phyloP scores from a whole-genome alignment of 352 stramenopile species.

The Phytophthora nicotianae region DNA sequence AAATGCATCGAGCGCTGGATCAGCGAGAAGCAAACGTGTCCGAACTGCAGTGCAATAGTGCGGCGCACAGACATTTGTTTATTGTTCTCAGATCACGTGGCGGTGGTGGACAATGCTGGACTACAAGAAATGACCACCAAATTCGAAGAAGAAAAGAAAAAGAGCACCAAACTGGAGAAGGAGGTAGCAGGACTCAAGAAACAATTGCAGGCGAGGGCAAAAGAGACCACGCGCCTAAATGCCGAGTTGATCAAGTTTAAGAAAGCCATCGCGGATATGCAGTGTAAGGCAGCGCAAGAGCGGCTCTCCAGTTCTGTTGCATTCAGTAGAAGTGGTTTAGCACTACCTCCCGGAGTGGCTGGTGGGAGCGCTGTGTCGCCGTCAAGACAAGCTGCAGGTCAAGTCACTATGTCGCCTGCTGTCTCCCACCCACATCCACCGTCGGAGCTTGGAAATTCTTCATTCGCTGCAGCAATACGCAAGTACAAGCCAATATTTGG shows the following conservation, averaged over 20 bases:
- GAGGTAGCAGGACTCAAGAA: slow-evolving; percentile 49
- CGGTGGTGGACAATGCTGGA: slow-evolving; percentile 76
- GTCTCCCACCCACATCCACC: slow-evolving; percentile 1
- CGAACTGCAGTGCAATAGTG: slow-evolving; percentile 65
- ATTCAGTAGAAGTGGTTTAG: background rate
- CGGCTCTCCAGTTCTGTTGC: background rate
- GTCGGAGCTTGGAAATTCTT: background rate
- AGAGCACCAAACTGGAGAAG: slow-evolving; percentile 50
- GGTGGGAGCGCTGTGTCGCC: background rate
- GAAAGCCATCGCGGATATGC: slow-evolving; percentile 30
- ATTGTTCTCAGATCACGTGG: slow-evolving; percentile 74
- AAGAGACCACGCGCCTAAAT: slow-evolving; percentile 28
- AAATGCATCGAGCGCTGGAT: slow-evolving; percentile 82
- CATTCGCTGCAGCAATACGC: slow-evolving; percentile 18
- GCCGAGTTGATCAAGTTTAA: slow-evolving; percentile 41
- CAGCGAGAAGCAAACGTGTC: slow-evolving; percentile 59
- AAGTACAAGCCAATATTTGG: slow-evolving; percentile 53
- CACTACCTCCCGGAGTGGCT: background rate
- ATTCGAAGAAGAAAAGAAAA: slow-evolving; percentile 60
- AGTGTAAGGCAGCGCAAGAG: slow-evolving; percentile 26
- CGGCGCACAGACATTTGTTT: slow-evolving; percentile 56
- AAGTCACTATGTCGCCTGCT: slow-evolving; percentile 3
- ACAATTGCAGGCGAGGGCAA: slow-evolving; percentile 37
- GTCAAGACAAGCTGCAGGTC: background rate
- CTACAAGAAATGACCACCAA: slow-evolving; percentile 62